A percentile compares a stretch with the other conserved stretches of the same genome.
These are phyloP conservation scores for Ceratobasidium sp. DNA, from an alignment of 1,284 basidiomycete genomes.

Conservation along the genomic window DNA sequence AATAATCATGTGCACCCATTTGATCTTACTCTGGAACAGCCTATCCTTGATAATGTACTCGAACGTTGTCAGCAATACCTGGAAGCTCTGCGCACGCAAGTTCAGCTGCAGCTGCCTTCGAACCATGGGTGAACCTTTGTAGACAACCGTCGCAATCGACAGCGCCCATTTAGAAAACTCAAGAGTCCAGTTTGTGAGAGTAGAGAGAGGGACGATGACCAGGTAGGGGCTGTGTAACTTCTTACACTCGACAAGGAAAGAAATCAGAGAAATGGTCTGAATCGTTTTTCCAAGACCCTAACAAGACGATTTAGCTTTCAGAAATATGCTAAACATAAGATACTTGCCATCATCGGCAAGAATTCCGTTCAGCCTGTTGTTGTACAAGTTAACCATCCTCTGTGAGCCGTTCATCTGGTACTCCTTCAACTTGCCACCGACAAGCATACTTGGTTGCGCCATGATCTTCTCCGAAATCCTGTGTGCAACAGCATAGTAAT, in stretches of 20 bases:
- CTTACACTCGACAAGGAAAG: slow-evolving; percentile 95
- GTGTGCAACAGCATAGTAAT: slow-evolving; percentile 98
- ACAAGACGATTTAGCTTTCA: slow-evolving; percentile 41
- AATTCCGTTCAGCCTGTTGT: slow-evolving; percentile 97
- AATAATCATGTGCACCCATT: slow-evolving; percentile 99
- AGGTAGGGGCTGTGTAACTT: slow-evolving; percentile 93
- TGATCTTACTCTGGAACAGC: slow-evolving; percentile 86
- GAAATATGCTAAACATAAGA: slow-evolving; percentile 26
- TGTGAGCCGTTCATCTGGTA: slow-evolving; percentile 93
- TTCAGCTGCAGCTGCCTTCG: slow-evolving; percentile 77
- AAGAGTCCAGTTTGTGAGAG: slow-evolving; percentile 97
- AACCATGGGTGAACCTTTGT: slow-evolving; percentile 91
- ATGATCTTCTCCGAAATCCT: slow-evolving; percentile 88
- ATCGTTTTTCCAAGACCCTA: slow-evolving; percentile 97
- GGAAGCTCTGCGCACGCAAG: slow-evolving; percentile 82
- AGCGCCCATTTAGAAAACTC: slow-evolving; percentile 99
- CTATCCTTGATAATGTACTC: slow-evolving; percentile 99
- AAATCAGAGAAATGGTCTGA: slow-evolving; percentile 94
- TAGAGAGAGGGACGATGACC: slow-evolving; percentile 97
- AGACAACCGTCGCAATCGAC: slow-evolving; percentile 80
- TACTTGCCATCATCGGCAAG: slow-evolving; percentile 93
- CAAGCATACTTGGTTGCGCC: slow-evolving; percentile 81
- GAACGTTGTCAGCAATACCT: slow-evolving; percentile 96
- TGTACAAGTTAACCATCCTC: slow-evolving; percentile 99
- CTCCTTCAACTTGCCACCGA: slow-evolving; percentile 87